Base-by-base conservation (phyloP, 805 yeast species). In the Kluyveromyces nonfermentans region DNA sequence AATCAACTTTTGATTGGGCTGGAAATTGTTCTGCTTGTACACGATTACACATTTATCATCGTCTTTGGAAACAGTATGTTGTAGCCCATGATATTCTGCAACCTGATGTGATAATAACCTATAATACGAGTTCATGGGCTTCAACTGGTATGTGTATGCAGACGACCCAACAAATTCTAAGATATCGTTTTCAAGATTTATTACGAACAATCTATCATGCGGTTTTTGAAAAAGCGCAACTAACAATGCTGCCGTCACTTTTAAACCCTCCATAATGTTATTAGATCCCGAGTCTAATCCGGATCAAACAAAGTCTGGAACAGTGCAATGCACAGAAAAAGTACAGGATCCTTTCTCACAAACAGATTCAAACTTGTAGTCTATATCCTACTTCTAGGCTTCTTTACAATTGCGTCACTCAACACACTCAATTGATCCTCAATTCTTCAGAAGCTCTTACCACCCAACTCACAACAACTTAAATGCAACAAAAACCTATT, bases 31-130 rank as follows among this genome's bases (percentile, higher is more conserved):
- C 36, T 57, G 63, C 50, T 71, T 71, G 60, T 56, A 71, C 7
- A 71, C 64, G 5, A 69, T 57, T 19, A 71, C 65, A 18, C 78
- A 71, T 41, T 65, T 65, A 8, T 78, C 78, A 46, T 73, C 78
- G 25, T 55, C 50, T 50, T 71, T 74, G 10, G 76, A 63, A 37
- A 72, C 50, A 7, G 70, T 71, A 54, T 83, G 89, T 35, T 78
- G 78, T 44, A 82, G 58, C 19, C 69, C 65, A 54, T 81, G 80
- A 56, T 80, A 81, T 33, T 78, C 82, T 4, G 88, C 85, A 31
- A 82, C 64, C 50, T 81, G 83, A 59, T 84, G 89, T 0, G 82
- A 72, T 43, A 84, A 62, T 37, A 84, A 64, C 50, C 90, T 65
- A 50, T 77, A 78, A 57, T 79, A 83, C 2, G 87, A 79, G 58